Evolutionary conservation across 805 yeast genomes (phyloP).

Genomic region (Barnettozyma salicaria): DNA sequence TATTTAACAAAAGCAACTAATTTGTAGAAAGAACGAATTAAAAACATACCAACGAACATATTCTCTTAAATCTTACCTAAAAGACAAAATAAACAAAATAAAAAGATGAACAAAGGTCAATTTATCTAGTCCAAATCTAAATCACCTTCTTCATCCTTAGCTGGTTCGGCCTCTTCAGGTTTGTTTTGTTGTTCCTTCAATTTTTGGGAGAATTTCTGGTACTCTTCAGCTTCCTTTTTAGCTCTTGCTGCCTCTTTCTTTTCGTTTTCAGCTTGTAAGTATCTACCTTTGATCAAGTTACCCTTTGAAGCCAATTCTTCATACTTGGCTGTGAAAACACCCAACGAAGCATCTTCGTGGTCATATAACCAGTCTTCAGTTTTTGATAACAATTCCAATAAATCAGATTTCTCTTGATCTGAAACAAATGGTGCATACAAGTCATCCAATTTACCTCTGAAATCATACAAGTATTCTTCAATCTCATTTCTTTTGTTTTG

Average conservation of each 20-base stretch:
- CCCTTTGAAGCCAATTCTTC: slow-evolving; percentile 95
- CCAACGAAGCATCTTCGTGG: slow-evolving; percentile 94
- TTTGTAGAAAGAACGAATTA: too few species aligned
- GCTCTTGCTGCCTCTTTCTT: slow-evolving; percentile 83
- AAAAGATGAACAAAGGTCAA: not conserved
- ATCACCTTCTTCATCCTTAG: slow-evolving; percentile 36
- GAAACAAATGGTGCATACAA: slow-evolving; percentile 83
- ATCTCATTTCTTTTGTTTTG: slow-evolving; percentile 98
- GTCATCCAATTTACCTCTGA: slow-evolving; percentile 95
- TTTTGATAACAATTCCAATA: slow-evolving; percentile 64
- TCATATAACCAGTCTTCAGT: slow-evolving; percentile 99
- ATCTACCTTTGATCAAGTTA: slow-evolving; percentile 93
- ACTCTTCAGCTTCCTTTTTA: slow-evolving; percentile 82
- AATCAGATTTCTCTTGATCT: slow-evolving; percentile 80
- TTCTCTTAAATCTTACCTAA: not conserved
- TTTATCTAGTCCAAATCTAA: slow-evolving; percentile 31
- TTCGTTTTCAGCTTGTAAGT: slow-evolving; percentile 90
- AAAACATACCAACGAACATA: too few species aligned
- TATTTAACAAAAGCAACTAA: too few species aligned
- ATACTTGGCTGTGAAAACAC: slow-evolving; percentile 93
- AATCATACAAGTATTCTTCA: slow-evolving; percentile 96
- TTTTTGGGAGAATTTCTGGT: slow-evolving; percentile 28
- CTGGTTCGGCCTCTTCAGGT: slow-evolving; percentile 16
- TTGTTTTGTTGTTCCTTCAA: slow-evolving; percentile 28
- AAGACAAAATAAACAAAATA: not conserved